Percentiles rank a stretch among this genome's conserved stretches.
phyloP scores from a whole-genome alignment of 1,139 yeast species.

The Pichia sp. region DNA sequence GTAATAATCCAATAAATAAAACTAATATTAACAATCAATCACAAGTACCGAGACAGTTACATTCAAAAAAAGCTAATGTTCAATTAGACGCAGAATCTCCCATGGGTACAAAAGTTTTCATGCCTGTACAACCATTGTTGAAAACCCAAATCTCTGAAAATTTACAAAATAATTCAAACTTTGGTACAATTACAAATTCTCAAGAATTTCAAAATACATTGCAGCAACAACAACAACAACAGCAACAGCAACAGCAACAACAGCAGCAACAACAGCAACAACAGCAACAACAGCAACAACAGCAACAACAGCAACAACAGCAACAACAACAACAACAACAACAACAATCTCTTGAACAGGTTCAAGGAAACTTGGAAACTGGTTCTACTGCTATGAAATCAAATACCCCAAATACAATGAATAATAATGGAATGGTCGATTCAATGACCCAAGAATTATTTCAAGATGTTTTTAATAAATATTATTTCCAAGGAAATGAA shows the following conservation, averaged over 20 bases:
- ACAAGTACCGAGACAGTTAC: too few species aligned
- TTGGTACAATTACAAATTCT: not conserved
- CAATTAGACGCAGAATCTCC: not conserved
- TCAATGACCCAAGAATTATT: conserved; percentile 23
- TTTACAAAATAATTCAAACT: not conserved
- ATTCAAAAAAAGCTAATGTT: not conserved
- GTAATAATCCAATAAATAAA: too few species aligned
- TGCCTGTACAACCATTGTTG: not conserved
- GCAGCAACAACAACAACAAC: too few species aligned
- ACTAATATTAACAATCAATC: too few species aligned
- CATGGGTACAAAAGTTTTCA: not conserved
- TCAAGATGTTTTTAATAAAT: conserved; percentile 20
- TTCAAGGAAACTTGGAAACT: too few species aligned
- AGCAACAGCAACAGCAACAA: not conserved
- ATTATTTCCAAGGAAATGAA: conserved; percentile 16
- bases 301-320: not conserved
- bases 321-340: not conserved
- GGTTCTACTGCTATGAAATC: too few species aligned
- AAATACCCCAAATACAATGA: not conserved
- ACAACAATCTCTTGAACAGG: too few species aligned
- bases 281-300: not conserved
- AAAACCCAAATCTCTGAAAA: not conserved
- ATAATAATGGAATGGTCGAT: conserved; percentile 16
- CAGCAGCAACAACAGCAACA: not conserved
- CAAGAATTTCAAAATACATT: too few species aligned